phyloP scores from a whole-genome alignment of 2,329 filamentous ascomycete genomes.

The Curvularia sp. region DNA sequence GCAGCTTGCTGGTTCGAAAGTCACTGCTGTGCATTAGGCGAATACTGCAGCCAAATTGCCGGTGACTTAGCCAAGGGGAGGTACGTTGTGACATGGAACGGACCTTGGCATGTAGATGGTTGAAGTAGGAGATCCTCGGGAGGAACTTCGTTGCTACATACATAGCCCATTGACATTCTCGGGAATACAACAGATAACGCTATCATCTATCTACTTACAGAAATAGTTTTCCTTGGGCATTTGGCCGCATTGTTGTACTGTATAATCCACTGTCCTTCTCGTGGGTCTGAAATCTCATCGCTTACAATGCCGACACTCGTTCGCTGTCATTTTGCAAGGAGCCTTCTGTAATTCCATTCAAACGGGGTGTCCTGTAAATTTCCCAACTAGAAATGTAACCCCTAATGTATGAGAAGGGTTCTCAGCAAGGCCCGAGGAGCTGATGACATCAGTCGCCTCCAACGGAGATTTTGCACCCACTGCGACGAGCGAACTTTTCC shows the following conservation, averaged over 20 bases:
- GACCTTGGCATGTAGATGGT: neutral
- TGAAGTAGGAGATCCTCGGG: neutral
- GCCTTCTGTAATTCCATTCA: no score
- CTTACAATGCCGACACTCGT: no score
- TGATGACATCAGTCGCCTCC: no score
- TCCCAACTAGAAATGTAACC: no score
- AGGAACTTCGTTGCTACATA: neutral
- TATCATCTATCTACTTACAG: neutral
- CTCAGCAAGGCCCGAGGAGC: no score
- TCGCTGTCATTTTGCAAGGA: no score
- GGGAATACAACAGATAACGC: neutral
- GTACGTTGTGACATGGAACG: neutral
- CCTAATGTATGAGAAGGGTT: no score
- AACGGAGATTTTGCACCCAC: no score
- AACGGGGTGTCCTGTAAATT: no score
- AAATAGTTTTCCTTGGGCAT: neutral
- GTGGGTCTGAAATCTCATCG: no score
- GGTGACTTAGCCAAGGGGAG: neutral
- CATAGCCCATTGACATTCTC: neutral
- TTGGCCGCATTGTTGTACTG: neutral
- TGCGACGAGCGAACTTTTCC: no score
- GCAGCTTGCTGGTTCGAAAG: constrained; percentile 20
- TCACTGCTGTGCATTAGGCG: constrained; percentile 27
- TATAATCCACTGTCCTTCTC: no score
- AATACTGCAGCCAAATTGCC: neutral